These are phyloP conservation scores for Vigna hirtella DNA, from an alignment of 306 rosid genomes.

Conservation along the genomic window DNA sequence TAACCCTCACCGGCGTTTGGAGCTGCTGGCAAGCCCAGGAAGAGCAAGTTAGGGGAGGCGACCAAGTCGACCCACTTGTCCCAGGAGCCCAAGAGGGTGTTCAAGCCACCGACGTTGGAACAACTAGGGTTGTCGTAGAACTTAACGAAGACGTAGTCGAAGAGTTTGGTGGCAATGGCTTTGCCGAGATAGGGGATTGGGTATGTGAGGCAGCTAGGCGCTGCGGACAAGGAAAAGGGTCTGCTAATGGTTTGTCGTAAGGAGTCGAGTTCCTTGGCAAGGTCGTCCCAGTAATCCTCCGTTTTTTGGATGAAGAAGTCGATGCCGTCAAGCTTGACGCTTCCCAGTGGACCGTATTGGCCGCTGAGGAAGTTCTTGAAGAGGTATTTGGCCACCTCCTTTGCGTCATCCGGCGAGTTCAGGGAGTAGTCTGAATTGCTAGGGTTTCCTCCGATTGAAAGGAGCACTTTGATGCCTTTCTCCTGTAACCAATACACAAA, in stretches of 20 bases:
- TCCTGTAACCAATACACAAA: no score
- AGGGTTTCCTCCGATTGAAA: background rate
- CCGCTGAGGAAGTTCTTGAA: background rate
- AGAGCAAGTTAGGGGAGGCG: background rate
- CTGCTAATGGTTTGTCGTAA: no score
- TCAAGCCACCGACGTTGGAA: background rate
- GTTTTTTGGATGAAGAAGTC: no score
- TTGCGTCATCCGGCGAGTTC: background rate
- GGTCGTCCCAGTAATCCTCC: no score
- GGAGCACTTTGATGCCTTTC: background rate
- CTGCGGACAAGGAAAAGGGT: no score
- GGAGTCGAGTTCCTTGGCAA: no score
- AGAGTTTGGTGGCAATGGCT: background rate
- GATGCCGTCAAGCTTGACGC: no score
- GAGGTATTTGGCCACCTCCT: background rate
- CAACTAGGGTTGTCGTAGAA: background rate
- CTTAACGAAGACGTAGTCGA: background rate
- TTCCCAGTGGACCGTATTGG: no score
- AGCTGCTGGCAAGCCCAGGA: background rate
- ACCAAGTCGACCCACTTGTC: background rate
- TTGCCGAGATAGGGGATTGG: slow-evolving; percentile 51
- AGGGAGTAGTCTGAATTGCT: background rate
- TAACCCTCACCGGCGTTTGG: background rate
- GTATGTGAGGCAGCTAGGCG: slow-evolving; percentile 36
- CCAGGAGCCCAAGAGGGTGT: background rate